Evolutionary conservation across 1,139 yeast genomes (phyloP).

Genomic region (Kodamaea derodonti): DNA sequence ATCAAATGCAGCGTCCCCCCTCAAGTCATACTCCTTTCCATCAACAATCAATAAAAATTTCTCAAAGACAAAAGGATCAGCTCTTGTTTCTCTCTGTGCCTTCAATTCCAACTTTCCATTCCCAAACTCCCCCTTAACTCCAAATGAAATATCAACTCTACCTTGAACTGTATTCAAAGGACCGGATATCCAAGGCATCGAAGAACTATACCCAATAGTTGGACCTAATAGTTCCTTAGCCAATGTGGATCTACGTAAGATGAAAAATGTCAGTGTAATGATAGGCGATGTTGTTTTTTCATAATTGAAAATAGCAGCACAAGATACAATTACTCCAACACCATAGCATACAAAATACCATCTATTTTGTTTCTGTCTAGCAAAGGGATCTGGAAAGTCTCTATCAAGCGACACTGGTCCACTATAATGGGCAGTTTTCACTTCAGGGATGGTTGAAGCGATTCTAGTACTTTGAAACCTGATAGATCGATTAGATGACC

Average conservation of each 20-base stretch:
- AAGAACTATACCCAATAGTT: constrained; percentile 62
- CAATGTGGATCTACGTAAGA: constrained; percentile 69
- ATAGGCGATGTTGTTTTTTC: constrained; percentile 88
- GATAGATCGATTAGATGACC: not conserved
- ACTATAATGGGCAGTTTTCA: constrained; percentile 3
- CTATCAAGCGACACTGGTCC: constrained; percentile 56
- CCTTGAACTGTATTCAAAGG: constrained; percentile 81
- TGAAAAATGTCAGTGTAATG: constrained; percentile 81
- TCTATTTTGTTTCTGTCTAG: constrained; percentile 47
- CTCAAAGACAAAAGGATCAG: constrained; percentile 56
- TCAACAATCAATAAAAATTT: constrained; percentile 53
- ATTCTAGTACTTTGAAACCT: not conserved
- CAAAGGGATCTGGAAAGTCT: constrained; percentile 74
- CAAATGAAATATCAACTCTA: constrained; percentile 65
- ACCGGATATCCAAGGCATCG: constrained; percentile 91
- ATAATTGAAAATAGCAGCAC: constrained; percentile 79
- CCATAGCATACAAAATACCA: constrained; percentile 58
- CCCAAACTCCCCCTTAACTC: constrained; percentile 60
- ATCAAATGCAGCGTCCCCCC: constrained; percentile 47
- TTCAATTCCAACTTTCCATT: constrained; percentile 51
- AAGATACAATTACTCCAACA: constrained; percentile 58
- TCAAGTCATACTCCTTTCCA: constrained; percentile 40
- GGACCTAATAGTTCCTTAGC: constrained; percentile 70
- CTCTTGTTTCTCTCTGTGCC: constrained; percentile 56
- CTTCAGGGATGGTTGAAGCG: not conserved